Conservation (phyloP, 2,329 filamentous ascomycete genomes). For the Penicillium palitans region DNA sequence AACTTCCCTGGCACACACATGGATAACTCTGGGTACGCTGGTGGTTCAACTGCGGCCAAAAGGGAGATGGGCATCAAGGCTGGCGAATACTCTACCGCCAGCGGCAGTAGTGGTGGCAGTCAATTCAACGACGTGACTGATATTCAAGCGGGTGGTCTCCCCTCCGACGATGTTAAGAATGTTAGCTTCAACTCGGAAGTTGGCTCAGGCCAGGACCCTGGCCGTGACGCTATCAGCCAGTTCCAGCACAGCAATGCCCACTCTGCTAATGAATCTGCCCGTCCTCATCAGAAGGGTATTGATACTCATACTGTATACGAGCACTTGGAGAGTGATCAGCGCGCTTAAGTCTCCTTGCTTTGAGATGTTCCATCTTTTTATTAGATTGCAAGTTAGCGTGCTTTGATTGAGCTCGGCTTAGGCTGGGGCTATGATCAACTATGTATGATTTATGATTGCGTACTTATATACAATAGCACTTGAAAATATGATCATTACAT, state of each 20-base stretch:
- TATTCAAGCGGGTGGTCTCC: conserved; percentile 47
- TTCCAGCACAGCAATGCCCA: conserved; percentile 36
- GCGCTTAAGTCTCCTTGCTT: conserved; percentile 22
- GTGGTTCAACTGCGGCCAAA: conserved; percentile 38
- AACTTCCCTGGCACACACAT: conserved; percentile 40
- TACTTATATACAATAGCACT: conserved; percentile 18
- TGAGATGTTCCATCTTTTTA: background rate
- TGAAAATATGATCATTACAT: background rate
- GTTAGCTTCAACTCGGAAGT: conserved; percentile 55
- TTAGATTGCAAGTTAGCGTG: conserved; percentile 10
- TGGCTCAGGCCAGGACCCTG: conserved; percentile 57
- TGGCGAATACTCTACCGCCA: conserved; percentile 27
- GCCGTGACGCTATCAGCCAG: conserved; percentile 46
- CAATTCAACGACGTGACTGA: conserved; percentile 18
- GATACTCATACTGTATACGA: conserved; percentile 27
- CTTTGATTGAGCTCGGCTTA: conserved; percentile 7
- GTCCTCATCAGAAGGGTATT: conserved; percentile 28
- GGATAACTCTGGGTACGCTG: conserved; percentile 36
- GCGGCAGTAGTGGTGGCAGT: conserved; percentile 31
- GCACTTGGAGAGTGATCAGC: conserved; percentile 31
- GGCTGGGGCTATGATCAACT: conserved; percentile 8
- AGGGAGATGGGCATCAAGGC: conserved; percentile 29
- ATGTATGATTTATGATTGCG: conserved; percentile 3
- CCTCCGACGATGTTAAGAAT: conserved; percentile 44
- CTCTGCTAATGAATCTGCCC: conserved; percentile 30